Conservation (phyloP, 257 asterid genomes). For the Solanum appendiculatum region DNA sequence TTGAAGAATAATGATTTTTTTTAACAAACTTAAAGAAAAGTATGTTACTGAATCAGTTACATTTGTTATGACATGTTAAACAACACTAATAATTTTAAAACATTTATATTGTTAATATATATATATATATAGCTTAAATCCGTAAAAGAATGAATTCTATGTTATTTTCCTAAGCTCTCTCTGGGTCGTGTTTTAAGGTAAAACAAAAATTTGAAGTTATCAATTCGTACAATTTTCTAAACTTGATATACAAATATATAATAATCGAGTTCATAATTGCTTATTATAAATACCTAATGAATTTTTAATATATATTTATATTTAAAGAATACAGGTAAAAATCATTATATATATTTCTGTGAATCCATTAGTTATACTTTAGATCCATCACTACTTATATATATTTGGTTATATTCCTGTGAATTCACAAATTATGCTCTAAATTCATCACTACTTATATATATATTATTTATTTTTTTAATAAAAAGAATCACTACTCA, state of each 20-base stretch:
- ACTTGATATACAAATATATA: background rate
- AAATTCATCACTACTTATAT: no score
- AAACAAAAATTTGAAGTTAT: background rate
- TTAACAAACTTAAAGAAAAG: background rate
- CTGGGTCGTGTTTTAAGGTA: background rate
- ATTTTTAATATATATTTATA: no score
- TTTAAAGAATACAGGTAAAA: no score
- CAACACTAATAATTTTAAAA: background rate
- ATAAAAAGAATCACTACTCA: no score
- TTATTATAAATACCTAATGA: no score
- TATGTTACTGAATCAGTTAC: background rate
- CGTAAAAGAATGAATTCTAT: background rate
- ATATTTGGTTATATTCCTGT: no score
- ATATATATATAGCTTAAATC: background rate
- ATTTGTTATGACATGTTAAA: background rate
- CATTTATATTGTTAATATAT: background rate
- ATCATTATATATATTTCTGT: no score
- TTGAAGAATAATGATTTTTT: background rate
- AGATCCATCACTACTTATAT: no score
- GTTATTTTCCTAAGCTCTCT: constrained; percentile 40
- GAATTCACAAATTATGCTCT: no score
- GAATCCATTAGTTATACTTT: no score
- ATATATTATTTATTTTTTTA: no score
- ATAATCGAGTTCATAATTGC: background rate
- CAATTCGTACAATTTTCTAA: background rate